phyloP scores from a whole-genome alignment of 2,329 filamentous ascomycete species.

The Aspergillus brunneoviolaceus region DNA sequence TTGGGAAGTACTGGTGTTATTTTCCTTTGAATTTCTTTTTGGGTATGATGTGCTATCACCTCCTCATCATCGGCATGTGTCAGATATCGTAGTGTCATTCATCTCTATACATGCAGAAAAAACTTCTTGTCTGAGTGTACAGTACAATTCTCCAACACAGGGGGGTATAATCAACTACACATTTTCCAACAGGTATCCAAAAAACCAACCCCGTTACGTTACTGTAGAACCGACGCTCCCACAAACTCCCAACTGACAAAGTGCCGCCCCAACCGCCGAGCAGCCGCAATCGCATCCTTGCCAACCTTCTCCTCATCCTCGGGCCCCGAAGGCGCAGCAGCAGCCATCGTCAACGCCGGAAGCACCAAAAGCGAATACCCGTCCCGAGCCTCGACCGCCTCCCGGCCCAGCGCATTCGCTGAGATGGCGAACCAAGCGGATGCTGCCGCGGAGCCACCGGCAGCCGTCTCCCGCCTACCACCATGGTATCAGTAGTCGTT shows the following conservation, averaged over 20 bases:
- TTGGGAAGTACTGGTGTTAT: not conserved
- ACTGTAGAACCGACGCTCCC: conserved; percentile 25
- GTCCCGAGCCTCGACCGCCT: conserved; percentile 40
- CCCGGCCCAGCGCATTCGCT: conserved; percentile 33
- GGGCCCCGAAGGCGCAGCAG: not conserved
- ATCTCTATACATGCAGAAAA: too few species aligned
- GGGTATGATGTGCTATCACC: not conserved
- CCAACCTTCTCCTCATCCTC: not conserved
- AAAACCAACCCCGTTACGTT: not conserved
- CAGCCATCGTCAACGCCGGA: conserved; percentile 1
- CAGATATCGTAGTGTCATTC: too few species aligned
- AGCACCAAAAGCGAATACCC: conserved; percentile 39
- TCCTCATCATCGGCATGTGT: too few species aligned
- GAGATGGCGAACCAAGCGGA: conserved; percentile 38
- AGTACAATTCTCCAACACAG: too few species aligned
- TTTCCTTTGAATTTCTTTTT: not conserved
- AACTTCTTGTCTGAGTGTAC: too few species aligned
- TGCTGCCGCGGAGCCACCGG: conserved; percentile 6
- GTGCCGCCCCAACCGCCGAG: conserved; percentile 9
- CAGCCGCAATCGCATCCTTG: not conserved
- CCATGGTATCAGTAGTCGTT: not conserved
- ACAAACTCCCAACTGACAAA: conserved; percentile 44
- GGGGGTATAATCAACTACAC: not conserved
- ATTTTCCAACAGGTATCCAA: not conserved
- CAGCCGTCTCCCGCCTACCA: conserved; percentile 19